Conservation (phyloP, 495 filamentous ascomycete species). For the Barbatosphaeria neglecta region DNA sequence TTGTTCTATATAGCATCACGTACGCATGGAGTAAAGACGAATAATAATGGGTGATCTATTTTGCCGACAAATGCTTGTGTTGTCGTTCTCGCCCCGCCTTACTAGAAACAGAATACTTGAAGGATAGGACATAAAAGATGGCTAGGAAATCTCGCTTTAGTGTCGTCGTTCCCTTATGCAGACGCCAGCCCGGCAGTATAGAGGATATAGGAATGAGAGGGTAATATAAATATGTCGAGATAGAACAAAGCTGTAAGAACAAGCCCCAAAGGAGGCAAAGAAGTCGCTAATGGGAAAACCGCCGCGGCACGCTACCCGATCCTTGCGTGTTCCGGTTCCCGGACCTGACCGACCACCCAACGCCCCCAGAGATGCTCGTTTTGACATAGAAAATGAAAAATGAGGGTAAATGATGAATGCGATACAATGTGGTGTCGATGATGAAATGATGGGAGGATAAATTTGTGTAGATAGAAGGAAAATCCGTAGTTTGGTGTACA, state of each 20-base stretch:
- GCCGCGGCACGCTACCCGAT: not conserved
- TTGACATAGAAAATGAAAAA: conserved; percentile 5
- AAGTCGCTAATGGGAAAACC: no score
- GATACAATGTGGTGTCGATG: conserved; percentile 1
- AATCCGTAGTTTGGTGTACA: not conserved
- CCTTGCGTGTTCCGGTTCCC: not conserved
- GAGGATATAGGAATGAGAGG: conserved; percentile 1
- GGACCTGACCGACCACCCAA: not conserved
- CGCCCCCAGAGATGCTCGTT: not conserved
- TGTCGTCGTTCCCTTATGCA: not conserved
- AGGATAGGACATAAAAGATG: not conserved
- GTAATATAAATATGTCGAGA: not conserved
- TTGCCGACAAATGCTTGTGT: not conserved
- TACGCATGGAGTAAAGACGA: no score
- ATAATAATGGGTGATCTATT: not conserved
- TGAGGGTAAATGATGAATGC: no score
- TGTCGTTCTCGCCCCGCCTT: not conserved
- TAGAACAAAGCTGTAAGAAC: no score
- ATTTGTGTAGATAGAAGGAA: not conserved
- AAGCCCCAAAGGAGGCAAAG: no score
- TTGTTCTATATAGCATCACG: no score
- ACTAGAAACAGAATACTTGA: not conserved
- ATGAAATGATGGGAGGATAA: not conserved
- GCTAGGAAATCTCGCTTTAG: no score
- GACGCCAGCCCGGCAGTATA: conserved; percentile 1